Evolutionary conservation across 306 rosid genomes (phyloP), one percentile per base, ranked within the genome.

Genomic region (Trifolium repens): DNA sequence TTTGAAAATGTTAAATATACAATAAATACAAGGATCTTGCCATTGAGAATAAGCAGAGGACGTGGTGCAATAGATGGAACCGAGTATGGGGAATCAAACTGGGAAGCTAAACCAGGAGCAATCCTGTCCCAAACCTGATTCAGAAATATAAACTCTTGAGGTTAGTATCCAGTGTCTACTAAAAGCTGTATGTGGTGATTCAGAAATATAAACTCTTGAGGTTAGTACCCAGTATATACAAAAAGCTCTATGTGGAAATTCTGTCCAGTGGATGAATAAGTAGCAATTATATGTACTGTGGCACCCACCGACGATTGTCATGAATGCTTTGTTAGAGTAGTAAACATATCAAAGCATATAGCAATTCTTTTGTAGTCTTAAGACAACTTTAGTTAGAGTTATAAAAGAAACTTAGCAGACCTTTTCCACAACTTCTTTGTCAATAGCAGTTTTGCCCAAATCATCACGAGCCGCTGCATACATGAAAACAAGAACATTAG

Each of bases 351-450:
- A 72, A 80, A 72, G 71, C 74, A 76, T 67, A 78, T 24, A 69
- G 35, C 30, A 69, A 67, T 24, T 52, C 46, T 37, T 54, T 66
- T 27, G 19, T 47, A 80, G 71, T 60, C 67, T 30, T 5, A 10
- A 70, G 34, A 68, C 37, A 42, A 57, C 9, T 66, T 30, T 27
- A 54, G 72, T 66, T 66, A 67, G 22, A 54, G 49, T 67, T 77
- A 32, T 40, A 68, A 67, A 55, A n/a, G 8, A 69, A 71, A 70
- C 42, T 67, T 65, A 32, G 73, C 89, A 24, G 57, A 88, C 99
- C 97, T 94, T 94, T 84, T 89, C 78, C 84, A 94, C 99, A 52
- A 92, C 93, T 79, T 92, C 99, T 84, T 81, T 86, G 86, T 92
- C 93, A 78, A 94, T 89, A 30, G 4, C 89, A 69, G 15, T 76